These are phyloP conservation scores for Phytophthora cactorum DNA, from an alignment of 352 stramenopile species.

Conservation along the genomic window DNA sequence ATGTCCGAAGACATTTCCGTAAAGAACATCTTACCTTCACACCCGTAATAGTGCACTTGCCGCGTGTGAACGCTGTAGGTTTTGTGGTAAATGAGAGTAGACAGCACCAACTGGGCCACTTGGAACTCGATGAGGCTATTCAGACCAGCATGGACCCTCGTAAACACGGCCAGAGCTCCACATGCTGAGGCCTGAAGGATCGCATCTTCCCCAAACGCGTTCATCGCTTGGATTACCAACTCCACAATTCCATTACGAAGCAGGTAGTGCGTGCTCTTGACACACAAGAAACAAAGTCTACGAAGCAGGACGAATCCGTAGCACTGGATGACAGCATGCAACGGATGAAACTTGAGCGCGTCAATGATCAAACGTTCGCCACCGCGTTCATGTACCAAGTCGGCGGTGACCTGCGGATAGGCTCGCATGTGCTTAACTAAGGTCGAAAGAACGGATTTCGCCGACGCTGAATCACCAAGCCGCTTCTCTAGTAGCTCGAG, in stretches of 20 bases:
- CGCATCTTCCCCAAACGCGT: conserved; percentile 72
- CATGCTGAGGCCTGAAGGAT: conserved; percentile 83
- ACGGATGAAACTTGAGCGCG: conserved; percentile 60
- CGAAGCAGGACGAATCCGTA: conserved; percentile 81
- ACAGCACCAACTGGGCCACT: conserved; percentile 66
- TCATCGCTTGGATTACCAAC: conserved; percentile 63
- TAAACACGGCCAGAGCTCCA: conserved; percentile 80
- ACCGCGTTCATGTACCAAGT: conserved; percentile 52
- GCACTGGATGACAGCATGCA: conserved; percentile 81
- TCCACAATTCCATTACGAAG: conserved; percentile 58
- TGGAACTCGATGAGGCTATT: conserved; percentile 58
- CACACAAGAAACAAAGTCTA: conserved; percentile 74
- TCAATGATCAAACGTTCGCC: conserved; percentile 64
- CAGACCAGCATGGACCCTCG: conserved; percentile 55
- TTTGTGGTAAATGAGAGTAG: conserved; percentile 80
- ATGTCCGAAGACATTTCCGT: background rate
- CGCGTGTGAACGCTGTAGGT: conserved; percentile 84
- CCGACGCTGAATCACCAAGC: conserved; percentile 47
- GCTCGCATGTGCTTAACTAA: conserved; percentile 86
- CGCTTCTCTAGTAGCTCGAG: conserved; percentile 54
- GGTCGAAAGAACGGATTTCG: conserved; percentile 68
- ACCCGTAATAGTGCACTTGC: conserved; percentile 86
- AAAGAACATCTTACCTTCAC: conserved; percentile 52
- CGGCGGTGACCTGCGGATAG: conserved; percentile 65
- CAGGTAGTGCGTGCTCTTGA: conserved; percentile 65